Evolutionary conservation across 2,329 filamentous ascomycete species (phyloP).

Genomic region (Aspergillus transmontanensis): DNA sequence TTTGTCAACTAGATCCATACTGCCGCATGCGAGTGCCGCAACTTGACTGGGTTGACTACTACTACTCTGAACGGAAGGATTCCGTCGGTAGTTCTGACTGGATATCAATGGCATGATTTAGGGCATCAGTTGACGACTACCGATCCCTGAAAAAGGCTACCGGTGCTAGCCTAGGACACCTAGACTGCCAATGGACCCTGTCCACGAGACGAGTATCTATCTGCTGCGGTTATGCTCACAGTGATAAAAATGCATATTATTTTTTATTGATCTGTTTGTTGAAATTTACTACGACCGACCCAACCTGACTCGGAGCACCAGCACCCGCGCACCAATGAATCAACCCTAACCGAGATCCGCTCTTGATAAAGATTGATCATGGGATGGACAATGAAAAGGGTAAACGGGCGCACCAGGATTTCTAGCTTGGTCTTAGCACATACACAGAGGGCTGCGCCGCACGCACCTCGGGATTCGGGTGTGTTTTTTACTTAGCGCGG

Average conservation of each 20-base stretch:
- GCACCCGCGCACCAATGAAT: not conserved
- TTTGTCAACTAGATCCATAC: not conserved
- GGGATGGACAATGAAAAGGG: not conserved
- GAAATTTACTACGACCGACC: not conserved
- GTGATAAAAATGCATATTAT: not conserved
- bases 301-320: not conserved
- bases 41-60: not conserved
- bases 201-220: not conserved
- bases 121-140: conserved; percentile 2
- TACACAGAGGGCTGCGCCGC: not conserved
- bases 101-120: conserved; percentile 7
- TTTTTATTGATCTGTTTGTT: not conserved
- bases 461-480: conserved; percentile 6
- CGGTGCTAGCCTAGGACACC: not conserved
- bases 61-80: conserved; percentile 8
- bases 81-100: conserved; percentile 1
- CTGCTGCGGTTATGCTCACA: not conserved
- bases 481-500: not conserved
- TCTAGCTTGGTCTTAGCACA: not conserved
- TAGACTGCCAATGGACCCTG: not conserved
- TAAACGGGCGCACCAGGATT: not conserved
- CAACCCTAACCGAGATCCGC: not conserved
- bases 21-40: not conserved
- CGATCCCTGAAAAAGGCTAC: not conserved
- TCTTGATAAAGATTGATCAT: not conserved